Evolutionary conservation across 257 asterid genomes (phyloP).

Genomic region (Forsythia viridissima): DNA sequence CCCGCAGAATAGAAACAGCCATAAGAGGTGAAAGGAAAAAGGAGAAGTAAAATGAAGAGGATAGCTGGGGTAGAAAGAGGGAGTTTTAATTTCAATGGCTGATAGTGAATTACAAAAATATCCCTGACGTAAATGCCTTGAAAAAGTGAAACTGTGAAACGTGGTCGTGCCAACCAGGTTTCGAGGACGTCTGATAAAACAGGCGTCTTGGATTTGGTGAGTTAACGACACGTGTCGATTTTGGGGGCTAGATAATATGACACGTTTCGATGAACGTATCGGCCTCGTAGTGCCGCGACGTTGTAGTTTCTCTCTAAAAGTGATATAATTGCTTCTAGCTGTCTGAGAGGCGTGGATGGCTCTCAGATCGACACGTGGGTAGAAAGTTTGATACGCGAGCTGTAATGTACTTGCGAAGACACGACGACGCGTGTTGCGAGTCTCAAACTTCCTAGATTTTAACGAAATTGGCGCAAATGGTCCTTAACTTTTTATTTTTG

Average conservation of each 20-base stretch:
- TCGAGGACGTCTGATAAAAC: conserved; percentile 28
- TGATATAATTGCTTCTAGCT: background rate
- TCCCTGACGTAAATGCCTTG: conserved; percentile 31
- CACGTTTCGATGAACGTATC: background rate
- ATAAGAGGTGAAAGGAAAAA: background rate
- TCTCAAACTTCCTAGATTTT: no score
- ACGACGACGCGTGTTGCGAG: no score
- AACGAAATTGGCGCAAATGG: no score
- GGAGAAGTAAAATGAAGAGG: no score
- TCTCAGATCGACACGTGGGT: background rate
- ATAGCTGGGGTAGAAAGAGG: background rate
- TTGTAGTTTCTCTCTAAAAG: background rate
- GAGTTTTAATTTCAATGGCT: background rate
- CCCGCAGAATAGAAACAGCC: no score
- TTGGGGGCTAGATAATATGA: background rate
- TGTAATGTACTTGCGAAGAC: no score
- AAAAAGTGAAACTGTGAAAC: background rate
- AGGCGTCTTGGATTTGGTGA: conserved; percentile 17
- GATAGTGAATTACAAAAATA: conserved; percentile 35
- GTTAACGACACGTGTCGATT: conserved; percentile 18
- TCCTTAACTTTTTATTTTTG: no score
- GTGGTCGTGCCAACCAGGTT: conserved; percentile 38
- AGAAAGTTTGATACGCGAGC: background rate
- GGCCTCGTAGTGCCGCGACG: background rate
- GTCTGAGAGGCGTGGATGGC: background rate